Evolutionary conservation across 495 filamentous ascomycete species (phyloP), one percentile per base, ranked within the genome.

Genomic region (Daldinia childiae): DNA sequence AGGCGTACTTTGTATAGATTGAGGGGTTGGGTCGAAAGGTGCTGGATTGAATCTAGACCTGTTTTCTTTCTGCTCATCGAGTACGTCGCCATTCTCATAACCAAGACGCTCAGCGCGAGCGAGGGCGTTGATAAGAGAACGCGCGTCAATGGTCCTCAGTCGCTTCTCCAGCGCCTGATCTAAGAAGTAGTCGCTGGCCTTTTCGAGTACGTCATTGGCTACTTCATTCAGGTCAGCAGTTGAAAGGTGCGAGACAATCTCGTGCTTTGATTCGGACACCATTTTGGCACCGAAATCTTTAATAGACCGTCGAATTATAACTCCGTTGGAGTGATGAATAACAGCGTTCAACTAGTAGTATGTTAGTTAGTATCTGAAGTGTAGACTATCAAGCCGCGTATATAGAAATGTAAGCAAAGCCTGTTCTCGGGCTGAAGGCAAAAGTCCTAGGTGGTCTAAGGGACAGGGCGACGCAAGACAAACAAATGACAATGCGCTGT

Each of bases 51-150:
- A 72, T 21, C 27, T 60, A 5, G 64, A 14, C 15, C 38, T 56
- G 29, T 56, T 38, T 41, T 62, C 67, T 26, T 61, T 77, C 27
- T 74, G 68, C 8, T 82, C 78, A 32, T 83, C 78, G 30, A 85
- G 66, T 6, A 82, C 65, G 43, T 86, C 84, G 34, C 71, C 73
- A 3, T 74, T 70, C 50, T 82, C 77, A 58, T 86, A 86, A 7
- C 84, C 84, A 14, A 86, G 79, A 14, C 84, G 78, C 70, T 85
- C 81, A 4, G 84, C 84, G 26, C 77, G 78, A 1, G 84, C 84
- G 8, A 86, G 79, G 30, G 82, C 81, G 57, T 83, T 86, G 63
- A 86, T 79, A 36, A 86, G 73, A 14, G 82, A 78, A 17, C 79
- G 79, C 0, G 83, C 82, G 39, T 83, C 81, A 48, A 86, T 85